Conservation (phyloP, 2,329 filamentous ascomycete genomes). For the Neonectria coccinea region DNA sequence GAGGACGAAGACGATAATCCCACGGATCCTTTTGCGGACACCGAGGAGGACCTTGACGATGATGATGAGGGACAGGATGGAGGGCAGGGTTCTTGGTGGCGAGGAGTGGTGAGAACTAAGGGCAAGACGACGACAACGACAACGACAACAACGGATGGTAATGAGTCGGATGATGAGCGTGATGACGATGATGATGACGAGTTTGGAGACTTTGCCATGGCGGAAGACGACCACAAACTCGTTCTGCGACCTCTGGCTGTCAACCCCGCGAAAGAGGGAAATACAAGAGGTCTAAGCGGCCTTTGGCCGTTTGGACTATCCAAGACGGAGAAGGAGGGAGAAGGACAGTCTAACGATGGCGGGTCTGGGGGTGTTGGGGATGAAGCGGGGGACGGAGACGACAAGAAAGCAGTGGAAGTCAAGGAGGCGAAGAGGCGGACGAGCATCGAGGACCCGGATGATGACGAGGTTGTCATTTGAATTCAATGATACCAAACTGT, state of each 20-base stretch:
- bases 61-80: slow-evolving; percentile 52
- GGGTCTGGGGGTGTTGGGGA: slow-evolving; percentile 4
- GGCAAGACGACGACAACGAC: slow-evolving; percentile 66
- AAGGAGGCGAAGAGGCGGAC: slow-evolving; percentile 66
- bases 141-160: slow-evolving; percentile 62
- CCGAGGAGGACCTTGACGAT: slow-evolving; percentile 66
- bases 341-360: slow-evolving; percentile 26
- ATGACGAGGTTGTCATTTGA: slow-evolving; percentile 60
- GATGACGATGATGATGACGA: slow-evolving; percentile 72
- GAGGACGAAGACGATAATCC: slow-evolving; percentile 56
- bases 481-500: slow-evolving; percentile 39
- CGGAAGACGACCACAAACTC: slow-evolving; percentile 62
- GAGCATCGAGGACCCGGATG: slow-evolving; percentile 71
- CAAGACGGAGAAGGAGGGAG: slow-evolving; percentile 52
- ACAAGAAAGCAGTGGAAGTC: slow-evolving; percentile 61
- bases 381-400: slow-evolving; percentile 45
- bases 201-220: slow-evolving; percentile 77
- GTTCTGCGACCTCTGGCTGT: slow-evolving; percentile 67
- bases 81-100: slow-evolving; percentile 62
- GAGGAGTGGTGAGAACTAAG: slow-evolving; percentile 52
- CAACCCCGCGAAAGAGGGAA: slow-evolving; percentile 59
- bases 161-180: slow-evolving; percentile 63
- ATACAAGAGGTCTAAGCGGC: slow-evolving; percentile 59
- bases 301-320: slow-evolving; percentile 68
- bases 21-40: slow-evolving; percentile 61